Conservation (phyloP, 805 yeast species). For the Blastobotrys peoriensis region DNA sequence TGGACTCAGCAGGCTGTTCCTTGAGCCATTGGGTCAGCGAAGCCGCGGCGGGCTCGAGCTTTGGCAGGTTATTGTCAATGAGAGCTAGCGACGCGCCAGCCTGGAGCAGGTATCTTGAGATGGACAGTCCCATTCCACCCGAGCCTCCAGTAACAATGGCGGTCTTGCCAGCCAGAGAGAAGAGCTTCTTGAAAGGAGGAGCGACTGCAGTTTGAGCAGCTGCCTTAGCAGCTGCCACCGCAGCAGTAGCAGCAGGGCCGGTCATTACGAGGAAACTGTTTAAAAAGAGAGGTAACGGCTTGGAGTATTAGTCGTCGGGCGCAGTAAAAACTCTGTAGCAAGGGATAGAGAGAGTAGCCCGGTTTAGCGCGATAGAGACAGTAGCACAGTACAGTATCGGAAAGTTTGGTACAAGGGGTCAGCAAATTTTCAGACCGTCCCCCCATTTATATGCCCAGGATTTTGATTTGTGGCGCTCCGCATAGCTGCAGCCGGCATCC, state of each 20-base stretch:
- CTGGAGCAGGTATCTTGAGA: slow-evolving; percentile 61
- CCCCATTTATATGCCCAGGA: too few relatives aligned
- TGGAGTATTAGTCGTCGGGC: too few relatives aligned
- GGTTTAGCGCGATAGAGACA: too few relatives aligned
- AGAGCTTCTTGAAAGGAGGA: slow-evolving; percentile 13
- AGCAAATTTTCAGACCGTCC: too few relatives aligned
- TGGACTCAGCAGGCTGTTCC: slow-evolving; percentile 11
- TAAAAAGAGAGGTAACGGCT: not conserved
- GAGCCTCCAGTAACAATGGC: slow-evolving; percentile 78
- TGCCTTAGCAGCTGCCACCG: too few relatives aligned
- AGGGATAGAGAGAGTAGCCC: too few relatives aligned
- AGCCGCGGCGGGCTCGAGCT: slow-evolving; percentile 51
- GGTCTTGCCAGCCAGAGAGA: slow-evolving; percentile 42
- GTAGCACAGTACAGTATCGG: too few relatives aligned
- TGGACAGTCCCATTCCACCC: slow-evolving; percentile 65
- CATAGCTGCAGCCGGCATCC: too few relatives aligned
- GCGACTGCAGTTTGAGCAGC: slow-evolving; percentile 5
- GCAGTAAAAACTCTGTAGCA: too few relatives aligned
- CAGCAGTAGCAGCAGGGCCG: too few relatives aligned
- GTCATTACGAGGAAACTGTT: slow-evolving; percentile 3
- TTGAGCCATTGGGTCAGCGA: slow-evolving; percentile 44
- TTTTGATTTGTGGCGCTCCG: too few relatives aligned
- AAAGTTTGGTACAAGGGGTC: too few relatives aligned
- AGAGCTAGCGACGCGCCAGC: slow-evolving; percentile 76
- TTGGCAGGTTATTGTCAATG: slow-evolving; percentile 58